Evolutionary conservation across 345 rosid species (phyloP).

Genomic region (Lagerstroemia speciosa): DNA sequence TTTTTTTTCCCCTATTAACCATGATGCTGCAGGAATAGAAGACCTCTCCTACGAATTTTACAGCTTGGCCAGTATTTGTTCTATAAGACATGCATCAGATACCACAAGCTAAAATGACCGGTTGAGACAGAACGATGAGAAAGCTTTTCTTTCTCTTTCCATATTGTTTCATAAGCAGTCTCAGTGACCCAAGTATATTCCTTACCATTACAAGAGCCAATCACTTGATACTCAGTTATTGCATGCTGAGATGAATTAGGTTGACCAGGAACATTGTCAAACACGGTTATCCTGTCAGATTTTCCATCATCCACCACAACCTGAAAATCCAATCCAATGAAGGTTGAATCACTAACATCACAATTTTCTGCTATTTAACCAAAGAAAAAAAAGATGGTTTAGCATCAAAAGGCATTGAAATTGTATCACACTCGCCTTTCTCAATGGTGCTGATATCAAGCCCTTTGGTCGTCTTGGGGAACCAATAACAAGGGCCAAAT

Average conservation of each 20-base stretch:
- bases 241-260: constrained; percentile 61
- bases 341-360: no score
- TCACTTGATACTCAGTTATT: constrained; percentile 67
- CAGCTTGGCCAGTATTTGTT: no score
- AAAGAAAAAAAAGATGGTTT: no score
- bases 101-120: neutral
- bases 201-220: constrained; percentile 66
- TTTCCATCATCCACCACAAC: constrained; percentile 80
- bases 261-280: constrained; percentile 20
- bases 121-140: neutral
- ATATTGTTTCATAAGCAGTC: neutral
- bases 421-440: constrained; percentile 47
- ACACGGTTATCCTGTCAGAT: constrained; percentile 76
- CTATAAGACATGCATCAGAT: no score
- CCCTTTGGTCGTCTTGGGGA: constrained; percentile 57
- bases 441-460: constrained; percentile 60
- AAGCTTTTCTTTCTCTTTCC: neutral
- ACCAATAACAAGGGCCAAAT: constrained; percentile 87
- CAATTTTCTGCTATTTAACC: no score
- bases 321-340: constrained; percentile 19
- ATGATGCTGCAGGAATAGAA: neutral
- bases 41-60: no score
- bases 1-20: neutral
- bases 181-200: neutral
- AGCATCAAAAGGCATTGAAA: neutral